These are phyloP conservation scores for Aspergillus brunneoviolaceus DNA, from an alignment of 2,329 filamentous ascomycete genomes.

Conservation along the genomic window DNA sequence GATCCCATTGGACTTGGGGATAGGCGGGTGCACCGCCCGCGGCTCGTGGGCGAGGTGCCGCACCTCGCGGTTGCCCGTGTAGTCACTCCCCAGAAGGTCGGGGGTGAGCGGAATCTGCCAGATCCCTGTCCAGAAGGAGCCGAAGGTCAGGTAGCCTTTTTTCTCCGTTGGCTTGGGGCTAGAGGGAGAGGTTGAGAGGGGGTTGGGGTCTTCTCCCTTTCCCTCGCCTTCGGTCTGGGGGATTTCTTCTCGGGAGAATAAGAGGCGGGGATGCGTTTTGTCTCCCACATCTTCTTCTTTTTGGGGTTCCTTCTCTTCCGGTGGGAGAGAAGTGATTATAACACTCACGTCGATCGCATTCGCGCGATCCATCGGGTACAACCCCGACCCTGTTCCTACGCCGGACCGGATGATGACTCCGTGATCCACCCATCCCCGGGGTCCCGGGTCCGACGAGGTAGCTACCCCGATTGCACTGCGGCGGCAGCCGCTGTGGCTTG, in stretches of 20 bases:
- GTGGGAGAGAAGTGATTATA: constrained; percentile 29
- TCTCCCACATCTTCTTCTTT: too few species aligned
- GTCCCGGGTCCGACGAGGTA: constrained; percentile 43
- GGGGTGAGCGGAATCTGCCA: constrained; percentile 57
- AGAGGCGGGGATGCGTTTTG: too few species aligned
- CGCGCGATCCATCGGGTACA: constrained; percentile 44
- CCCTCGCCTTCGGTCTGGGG: too few species aligned
- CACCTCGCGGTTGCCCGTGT: constrained; percentile 24
- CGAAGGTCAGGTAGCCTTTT: constrained; percentile 58
- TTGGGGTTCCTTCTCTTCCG: too few species aligned
- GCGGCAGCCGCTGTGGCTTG: constrained; percentile 61
- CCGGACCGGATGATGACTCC: constrained; percentile 37
- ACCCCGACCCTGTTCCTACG: constrained; percentile 27
- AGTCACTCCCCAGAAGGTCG: constrained; percentile 19
- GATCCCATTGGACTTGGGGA: constrained; percentile 24
- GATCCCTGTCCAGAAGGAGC: constrained; percentile 68
- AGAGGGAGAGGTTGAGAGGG: too few species aligned
- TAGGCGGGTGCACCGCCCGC: constrained; percentile 16
- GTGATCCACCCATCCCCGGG: constrained; percentile 38
- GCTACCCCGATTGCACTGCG: constrained; percentile 63
- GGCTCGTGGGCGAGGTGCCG: constrained; percentile 33
- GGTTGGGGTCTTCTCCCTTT: constrained; percentile 9
- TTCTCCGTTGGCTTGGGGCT: background rate
- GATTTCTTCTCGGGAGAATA: too few species aligned
- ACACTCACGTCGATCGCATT: constrained; percentile 63